phyloP scores from a whole-genome alignment of 139 green algal species.

The Coccomyxa sp. region DNA sequence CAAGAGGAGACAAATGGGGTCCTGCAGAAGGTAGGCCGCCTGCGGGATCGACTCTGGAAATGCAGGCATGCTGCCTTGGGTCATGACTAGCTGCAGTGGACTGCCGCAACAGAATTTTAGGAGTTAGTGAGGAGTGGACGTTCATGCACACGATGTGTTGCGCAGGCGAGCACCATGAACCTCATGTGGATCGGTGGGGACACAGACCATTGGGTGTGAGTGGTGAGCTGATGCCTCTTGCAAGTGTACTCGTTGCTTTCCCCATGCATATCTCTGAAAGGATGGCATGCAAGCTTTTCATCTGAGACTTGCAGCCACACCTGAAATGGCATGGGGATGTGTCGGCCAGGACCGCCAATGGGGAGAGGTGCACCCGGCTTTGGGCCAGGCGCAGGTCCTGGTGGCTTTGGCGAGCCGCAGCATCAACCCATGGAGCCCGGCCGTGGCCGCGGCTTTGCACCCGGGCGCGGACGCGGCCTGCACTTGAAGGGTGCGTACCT shows the following conservation, averaged over 20 bases:
- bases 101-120: too few relatives aligned
- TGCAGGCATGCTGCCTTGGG: background rate
- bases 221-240: too few relatives aligned
- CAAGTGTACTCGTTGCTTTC: too few relatives aligned
- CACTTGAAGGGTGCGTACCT: background rate
- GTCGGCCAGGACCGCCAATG: too few relatives aligned
- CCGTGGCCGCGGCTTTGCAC: slow-evolving; percentile 30
- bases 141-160: background rate
- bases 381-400: background rate
- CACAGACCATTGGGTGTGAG: background rate
- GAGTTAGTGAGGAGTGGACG: too few relatives aligned
- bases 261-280: too few relatives aligned
- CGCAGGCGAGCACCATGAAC: slow-evolving; percentile 1
- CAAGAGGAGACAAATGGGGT: slow-evolving; percentile 8
- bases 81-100: too few relatives aligned
- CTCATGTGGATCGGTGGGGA: slow-evolving; percentile 9
- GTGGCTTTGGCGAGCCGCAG: background rate
- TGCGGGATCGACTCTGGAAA: background rate
- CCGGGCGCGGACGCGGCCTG: slow-evolving; percentile 17
- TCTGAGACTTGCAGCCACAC: too few relatives aligned
- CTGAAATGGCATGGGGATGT: too few relatives aligned
- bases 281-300: too few relatives aligned
- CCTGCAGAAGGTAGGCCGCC: background rate
- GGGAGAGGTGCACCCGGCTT: too few relatives aligned
- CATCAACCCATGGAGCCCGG: background rate